Evolutionary conservation across 768 basidiomycete species (phyloP).

Genomic region (Suillus paluster): DNA sequence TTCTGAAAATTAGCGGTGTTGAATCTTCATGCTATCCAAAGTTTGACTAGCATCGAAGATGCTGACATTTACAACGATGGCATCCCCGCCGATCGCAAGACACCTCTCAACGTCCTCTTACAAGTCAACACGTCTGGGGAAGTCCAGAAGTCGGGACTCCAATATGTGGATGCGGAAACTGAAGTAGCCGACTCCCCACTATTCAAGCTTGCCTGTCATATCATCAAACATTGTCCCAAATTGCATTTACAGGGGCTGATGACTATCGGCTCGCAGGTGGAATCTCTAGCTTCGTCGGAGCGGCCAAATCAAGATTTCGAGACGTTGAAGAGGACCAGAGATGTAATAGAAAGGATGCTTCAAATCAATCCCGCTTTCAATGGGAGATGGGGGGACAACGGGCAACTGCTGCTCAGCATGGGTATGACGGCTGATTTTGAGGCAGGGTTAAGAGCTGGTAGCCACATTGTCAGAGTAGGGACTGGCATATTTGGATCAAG

Average conservation of each 20-base stretch:
- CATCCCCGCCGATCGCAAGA: constrained; percentile 55
- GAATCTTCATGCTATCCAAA: constrained; percentile 88
- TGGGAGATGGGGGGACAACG: constrained; percentile 52
- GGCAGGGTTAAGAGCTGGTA: constrained; percentile 80
- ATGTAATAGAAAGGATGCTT: constrained; percentile 55
- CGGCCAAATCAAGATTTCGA: constrained; percentile 77
- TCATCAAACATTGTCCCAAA: constrained; percentile 73
- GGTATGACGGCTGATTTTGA: constrained; percentile 98
- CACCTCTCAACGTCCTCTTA: constrained; percentile 79
- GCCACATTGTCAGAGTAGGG: constrained; percentile 89
- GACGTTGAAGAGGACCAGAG: constrained; percentile 64
- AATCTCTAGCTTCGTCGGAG: constrained; percentile 54
- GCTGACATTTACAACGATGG: constrained; percentile 81
- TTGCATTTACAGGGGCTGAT: constrained; percentile 87
- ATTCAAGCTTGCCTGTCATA: constrained; percentile 65
- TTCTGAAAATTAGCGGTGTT: constrained; percentile 64
- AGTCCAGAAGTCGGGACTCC: constrained; percentile 84
- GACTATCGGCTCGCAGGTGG: constrained; percentile 90
- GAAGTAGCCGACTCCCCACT: constrained; percentile 52
- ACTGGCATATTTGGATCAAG: constrained; percentile 87
- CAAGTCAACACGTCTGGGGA: constrained; percentile 98
- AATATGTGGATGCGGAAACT: constrained; percentile 51
- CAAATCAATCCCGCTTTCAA: constrained; percentile 24
- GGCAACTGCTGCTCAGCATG: constrained; percentile 77
- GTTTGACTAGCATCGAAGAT: constrained; percentile 78